These are phyloP conservation scores for Dipodascopsis uninucleata DNA, from an alignment of 805 yeast species.

Conservation along the genomic window DNA sequence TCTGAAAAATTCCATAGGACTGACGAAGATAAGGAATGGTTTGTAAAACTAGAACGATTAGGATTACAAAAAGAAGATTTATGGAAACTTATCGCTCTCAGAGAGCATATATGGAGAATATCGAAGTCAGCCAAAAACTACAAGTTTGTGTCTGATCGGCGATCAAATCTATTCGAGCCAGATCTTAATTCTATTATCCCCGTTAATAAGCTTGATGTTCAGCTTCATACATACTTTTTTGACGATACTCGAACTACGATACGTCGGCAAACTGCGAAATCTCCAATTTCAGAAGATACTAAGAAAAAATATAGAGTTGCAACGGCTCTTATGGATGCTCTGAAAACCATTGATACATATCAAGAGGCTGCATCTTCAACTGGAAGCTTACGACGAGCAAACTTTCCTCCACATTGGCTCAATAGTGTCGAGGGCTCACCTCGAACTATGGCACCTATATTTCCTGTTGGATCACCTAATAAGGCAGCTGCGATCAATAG, in stretches of 20 bases:
- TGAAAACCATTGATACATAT: slow-evolving; percentile 19
- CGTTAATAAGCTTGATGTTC: slow-evolving; percentile 22
- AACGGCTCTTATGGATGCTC: slow-evolving; percentile 19
- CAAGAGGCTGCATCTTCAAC: slow-evolving; percentile 7
- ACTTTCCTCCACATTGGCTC: slow-evolving; percentile 25
- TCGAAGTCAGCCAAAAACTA: slow-evolving; percentile 34
- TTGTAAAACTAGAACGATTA: slow-evolving; percentile 63
- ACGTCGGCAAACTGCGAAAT: slow-evolving; percentile 6
- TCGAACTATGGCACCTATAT: slow-evolving; percentile 23
- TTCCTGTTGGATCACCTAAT: slow-evolving; percentile 12
- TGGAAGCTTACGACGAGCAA: slow-evolving; percentile 4
- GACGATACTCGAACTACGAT: slow-evolving; percentile 24
- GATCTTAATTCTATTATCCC: slow-evolving; percentile 12
- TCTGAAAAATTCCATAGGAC: slow-evolving; percentile 15
- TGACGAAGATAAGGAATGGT: slow-evolving; percentile 59
- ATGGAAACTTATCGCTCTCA: slow-evolving; percentile 75
- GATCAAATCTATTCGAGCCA: not conserved
- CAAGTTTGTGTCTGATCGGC: slow-evolving; percentile 1
- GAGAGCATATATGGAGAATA: slow-evolving; percentile 63
- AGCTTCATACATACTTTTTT: slow-evolving; percentile 25
- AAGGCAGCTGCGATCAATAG: slow-evolving; percentile 13
- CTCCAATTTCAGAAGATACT: slow-evolving; percentile 14
- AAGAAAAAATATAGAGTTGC: slow-evolving; percentile 10
- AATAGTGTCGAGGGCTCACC: slow-evolving; percentile 26
- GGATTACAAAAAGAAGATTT: slow-evolving; percentile 70